Percentiles rank a stretch among this genome's conserved stretches.
Evolutionary conservation across 2,329 filamentous ascomycete species (phyloP).

Genomic region (Ascochyta koolunga): DNA sequence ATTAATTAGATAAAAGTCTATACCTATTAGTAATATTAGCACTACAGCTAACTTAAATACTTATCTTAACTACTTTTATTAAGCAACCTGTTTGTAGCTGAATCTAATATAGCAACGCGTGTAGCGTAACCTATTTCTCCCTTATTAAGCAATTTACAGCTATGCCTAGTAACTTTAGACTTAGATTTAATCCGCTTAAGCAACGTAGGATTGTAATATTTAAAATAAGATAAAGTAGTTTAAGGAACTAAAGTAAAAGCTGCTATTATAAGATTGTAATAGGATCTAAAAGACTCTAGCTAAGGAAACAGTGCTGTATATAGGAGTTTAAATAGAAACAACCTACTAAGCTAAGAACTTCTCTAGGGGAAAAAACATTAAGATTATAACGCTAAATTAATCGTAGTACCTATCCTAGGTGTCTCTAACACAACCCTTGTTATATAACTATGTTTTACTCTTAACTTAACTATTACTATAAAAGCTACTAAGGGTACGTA

Average conservation of each 20-base stretch:
- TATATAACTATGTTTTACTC: background rate
- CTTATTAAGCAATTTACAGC: slow-evolving; percentile 11
- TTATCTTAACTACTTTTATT: slow-evolving; percentile 19
- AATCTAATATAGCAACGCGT: slow-evolving; percentile 13
- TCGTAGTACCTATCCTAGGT: background rate
- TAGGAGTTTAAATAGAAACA: background rate
- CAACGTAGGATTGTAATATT: too few species aligned
- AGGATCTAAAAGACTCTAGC: background rate
- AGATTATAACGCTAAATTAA: too few species aligned
- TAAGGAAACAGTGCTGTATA: background rate
- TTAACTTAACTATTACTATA: background rate
- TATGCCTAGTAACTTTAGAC: too few species aligned
- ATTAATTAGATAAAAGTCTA: slow-evolving; percentile 16
- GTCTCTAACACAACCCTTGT: background rate
- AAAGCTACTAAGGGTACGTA: background rate
- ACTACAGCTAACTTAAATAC: slow-evolving; percentile 15
- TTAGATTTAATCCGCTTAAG: too few species aligned
- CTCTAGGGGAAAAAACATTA: background rate
- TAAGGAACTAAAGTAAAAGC: too few species aligned
- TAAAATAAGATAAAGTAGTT: too few species aligned
- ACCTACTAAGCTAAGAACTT: background rate
- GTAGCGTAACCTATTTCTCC: slow-evolving; percentile 9
- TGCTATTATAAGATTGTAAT: too few species aligned
- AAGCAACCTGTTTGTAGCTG: slow-evolving; percentile 14
- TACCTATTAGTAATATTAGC: slow-evolving; percentile 8